Evolutionary conservation across 345 rosid genomes (phyloP).

Genomic region (Euphorbia lathyris): DNA sequence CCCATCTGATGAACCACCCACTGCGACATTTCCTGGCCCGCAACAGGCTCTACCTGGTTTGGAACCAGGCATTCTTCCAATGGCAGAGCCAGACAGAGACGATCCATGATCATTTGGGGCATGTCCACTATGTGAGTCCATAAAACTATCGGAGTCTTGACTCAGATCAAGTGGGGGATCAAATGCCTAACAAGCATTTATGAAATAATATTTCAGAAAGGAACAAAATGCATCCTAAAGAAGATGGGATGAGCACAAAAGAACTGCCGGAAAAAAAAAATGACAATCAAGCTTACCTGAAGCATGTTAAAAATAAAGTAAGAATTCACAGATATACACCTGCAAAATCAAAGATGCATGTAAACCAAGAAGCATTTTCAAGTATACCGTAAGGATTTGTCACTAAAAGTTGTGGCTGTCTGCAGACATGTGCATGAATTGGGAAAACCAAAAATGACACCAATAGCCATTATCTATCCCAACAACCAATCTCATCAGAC

Average conservation of each 20-base stretch:
- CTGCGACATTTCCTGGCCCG: constrained; percentile 27
- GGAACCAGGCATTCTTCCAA: constrained; percentile 39
- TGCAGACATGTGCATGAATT: not conserved
- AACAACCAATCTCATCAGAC: not conserved
- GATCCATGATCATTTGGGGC: constrained; percentile 44
- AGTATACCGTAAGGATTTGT: not conserved
- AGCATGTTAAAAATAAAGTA: constrained; percentile 82
- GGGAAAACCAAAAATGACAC: not conserved
- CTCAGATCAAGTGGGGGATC: constrained; percentile 97
- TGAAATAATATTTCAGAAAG: constrained; percentile 2
- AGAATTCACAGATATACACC: constrained; percentile 78
- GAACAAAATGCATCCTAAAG: not conserved
- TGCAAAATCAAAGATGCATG: constrained; percentile 35
- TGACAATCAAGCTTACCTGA: constrained; percentile 49
- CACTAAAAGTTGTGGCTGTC: not conserved
- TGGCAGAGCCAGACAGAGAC: constrained; percentile 36
- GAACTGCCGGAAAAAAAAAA: not conserved
- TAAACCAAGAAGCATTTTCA: not conserved
- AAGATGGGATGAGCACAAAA: not conserved
- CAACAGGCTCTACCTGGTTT: constrained; percentile 21
- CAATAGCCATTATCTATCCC: too few relatives aligned
- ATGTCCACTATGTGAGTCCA: constrained; percentile 39
- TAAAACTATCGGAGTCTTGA: constrained; percentile 54
- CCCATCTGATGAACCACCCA: constrained; percentile 23
- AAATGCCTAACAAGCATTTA: constrained; percentile 67